These are phyloP conservation scores for Phytophthora ramorum DNA, from an alignment of 352 stramenopile species.

Conservation along the genomic window DNA sequence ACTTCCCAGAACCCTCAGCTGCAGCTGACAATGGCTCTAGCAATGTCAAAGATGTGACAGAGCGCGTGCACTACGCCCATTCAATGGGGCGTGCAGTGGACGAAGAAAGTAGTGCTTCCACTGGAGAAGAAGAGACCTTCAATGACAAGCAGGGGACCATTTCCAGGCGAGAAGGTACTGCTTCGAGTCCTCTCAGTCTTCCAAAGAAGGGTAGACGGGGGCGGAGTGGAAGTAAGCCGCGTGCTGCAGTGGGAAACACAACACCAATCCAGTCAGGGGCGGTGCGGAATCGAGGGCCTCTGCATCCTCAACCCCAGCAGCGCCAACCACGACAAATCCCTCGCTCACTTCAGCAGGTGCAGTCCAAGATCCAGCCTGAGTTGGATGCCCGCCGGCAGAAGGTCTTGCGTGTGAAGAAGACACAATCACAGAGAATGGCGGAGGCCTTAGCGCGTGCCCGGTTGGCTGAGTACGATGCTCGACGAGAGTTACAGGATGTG, in stretches of 20 bases:
- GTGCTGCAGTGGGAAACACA: constrained; percentile 23
- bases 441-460: constrained; percentile 64
- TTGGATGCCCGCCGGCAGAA: constrained; percentile 61
- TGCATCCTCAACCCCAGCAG: constrained; percentile 23
- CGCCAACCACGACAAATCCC: constrained; percentile 12
- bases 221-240: constrained; percentile 1
- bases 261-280: not conserved
- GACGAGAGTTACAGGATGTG: constrained; percentile 36
- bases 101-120: constrained; percentile 2
- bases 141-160: constrained; percentile 12
- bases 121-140: not conserved
- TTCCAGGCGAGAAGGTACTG: constrained; percentile 1
- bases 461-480: constrained; percentile 65
- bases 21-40: not conserved
- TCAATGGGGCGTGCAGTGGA: not conserved
- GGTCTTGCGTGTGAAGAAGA: constrained; percentile 80
- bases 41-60: constrained; percentile 32
- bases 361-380: constrained; percentile 74
- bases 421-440: constrained; percentile 76
- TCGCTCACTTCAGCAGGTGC: constrained; percentile 44
- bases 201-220: not conserved
- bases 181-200: not conserved
- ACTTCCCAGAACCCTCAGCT: constrained; percentile 24
- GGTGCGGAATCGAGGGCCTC: constrained; percentile 11
- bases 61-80: constrained; percentile 44